phyloP scores from a whole-genome alignment of 2,329 filamentous ascomycete species.

The Gnomoniopsis sp. region DNA sequence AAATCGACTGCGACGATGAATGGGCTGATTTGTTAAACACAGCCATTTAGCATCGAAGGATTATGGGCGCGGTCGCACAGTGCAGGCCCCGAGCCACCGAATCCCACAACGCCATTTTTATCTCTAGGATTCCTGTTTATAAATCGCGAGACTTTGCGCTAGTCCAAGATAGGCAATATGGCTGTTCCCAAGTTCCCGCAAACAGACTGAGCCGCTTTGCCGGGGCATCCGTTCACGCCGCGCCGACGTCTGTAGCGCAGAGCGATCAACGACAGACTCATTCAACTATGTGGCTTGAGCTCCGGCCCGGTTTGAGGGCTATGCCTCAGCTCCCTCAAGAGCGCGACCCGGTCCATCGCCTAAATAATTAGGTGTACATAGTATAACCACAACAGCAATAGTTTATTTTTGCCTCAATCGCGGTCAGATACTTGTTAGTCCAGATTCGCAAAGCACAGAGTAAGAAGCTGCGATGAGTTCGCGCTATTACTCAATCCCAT shows the following conservation, averaged over 20 bases:
- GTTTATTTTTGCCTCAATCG: background rate
- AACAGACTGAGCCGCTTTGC: background rate
- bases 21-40: background rate
- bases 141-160: slow-evolving; percentile 1
- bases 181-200: background rate
- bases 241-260: background rate
- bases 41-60: slow-evolving; percentile 3
- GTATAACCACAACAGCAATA: too few species aligned
- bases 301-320: background rate
- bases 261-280: background rate
- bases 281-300: background rate
- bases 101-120: slow-evolving; percentile 11
- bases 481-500: background rate
- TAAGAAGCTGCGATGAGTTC: background rate
- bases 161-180: slow-evolving; percentile 2
- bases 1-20: background rate
- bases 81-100: background rate
- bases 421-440: background rate
- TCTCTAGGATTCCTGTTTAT: slow-evolving; percentile 1
- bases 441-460: background rate
- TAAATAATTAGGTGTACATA: background rate
- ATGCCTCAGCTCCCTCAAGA: background rate
- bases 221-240: background rate
- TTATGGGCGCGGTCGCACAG: slow-evolving; percentile 6
- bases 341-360: background rate